Evolutionary conservation across 805 yeast species (phyloP), one percentile per base, ranked within the genome.

Genomic region (Zygotorulaspora florentina): DNA sequence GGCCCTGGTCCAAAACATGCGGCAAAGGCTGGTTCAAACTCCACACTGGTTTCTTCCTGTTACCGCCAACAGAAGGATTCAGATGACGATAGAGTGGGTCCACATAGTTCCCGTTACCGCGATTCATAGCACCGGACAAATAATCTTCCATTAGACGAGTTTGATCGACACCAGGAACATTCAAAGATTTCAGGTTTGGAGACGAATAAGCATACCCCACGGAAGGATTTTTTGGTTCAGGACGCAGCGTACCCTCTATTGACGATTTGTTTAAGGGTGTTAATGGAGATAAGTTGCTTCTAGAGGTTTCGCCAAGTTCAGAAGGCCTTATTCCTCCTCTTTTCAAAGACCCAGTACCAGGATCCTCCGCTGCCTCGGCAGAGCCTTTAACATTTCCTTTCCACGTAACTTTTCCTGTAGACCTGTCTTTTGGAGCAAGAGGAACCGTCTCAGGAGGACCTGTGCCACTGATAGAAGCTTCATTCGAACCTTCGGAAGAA

Each of bases 21-120:
- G 56, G 56, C 28, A 52, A 29, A 6, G 56, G 54, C 44, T 52
- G 56, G 34, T 50, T 52, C 41, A 52, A 46, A 44, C 56, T 52
- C 56, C 56, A 52, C 5, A 52, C 56, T 6, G 56, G 56, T 39
- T 43, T 50, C 29, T 43, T 47, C 27, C 26, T 50, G 4, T 27
- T 31, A 5, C 44, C 25, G 9, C 42, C 40, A 25, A 39, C 23
- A 9, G 45, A 27, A 8, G 56, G 54, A 16, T 47, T 47, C 23
- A 52, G 45, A 12, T 52, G 54, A 3, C 47, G 46, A 31, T 52
- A 52, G 18, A 52, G 43, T 15, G 56, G 56, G 31, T 52, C 56
- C 13, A 50, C 54, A 28, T 51, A 51, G 39, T 39, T 48, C 8
- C 39, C 39, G 23, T 40, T 45, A 35, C 42, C 44, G 8, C 36